Evolutionary conservation across 208 protist species (phyloP).

Genomic region (Leishmania major): DNA sequence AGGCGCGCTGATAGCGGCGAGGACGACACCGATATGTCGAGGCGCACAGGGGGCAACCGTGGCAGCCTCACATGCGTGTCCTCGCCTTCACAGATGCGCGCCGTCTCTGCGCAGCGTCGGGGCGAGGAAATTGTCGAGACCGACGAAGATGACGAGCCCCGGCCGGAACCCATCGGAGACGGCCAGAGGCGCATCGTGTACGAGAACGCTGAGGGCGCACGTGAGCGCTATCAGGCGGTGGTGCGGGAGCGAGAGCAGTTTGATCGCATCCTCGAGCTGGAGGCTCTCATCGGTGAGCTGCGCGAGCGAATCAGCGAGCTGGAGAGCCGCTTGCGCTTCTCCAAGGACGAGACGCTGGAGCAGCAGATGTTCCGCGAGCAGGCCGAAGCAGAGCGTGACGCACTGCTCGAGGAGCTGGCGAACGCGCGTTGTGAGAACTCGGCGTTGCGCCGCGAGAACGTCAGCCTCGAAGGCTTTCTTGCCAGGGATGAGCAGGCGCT

Average conservation of each 20-base stretch:
- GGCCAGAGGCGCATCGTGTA: constrained; percentile 36
- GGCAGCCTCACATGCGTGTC: background rate
- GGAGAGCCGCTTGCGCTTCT: constrained; percentile 68
- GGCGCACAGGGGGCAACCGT: background rate
- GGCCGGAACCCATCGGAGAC: constrained; percentile 12
- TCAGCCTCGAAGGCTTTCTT: constrained; percentile 49
- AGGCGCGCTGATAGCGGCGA: constrained; percentile 4
- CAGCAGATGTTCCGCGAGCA: constrained; percentile 49
- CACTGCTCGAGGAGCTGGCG: constrained; percentile 39
- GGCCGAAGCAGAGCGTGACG: constrained; percentile 47
- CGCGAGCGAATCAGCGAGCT: constrained; percentile 44
- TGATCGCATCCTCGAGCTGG: constrained; percentile 55
- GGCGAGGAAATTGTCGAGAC: background rate
- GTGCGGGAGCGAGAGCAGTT: constrained; percentile 57
- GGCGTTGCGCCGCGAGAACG: constrained; percentile 45
- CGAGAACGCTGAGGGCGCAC: constrained; percentile 55
- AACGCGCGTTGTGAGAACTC: constrained; percentile 42
- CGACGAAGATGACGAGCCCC: constrained; percentile 4
- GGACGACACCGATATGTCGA: background rate
- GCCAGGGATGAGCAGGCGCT: constrained; percentile 54
- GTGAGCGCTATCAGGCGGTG: constrained; percentile 57
- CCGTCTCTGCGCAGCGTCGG: background rate
- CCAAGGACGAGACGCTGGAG: constrained; percentile 61
- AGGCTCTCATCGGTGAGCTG: constrained; percentile 54
- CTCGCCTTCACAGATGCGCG: constrained; percentile 4